Percentiles rank a stretch among this genome's conserved stretches.
These are phyloP conservation scores for Fusarium torreyae DNA, from an alignment of 2,329 filamentous ascomycete species.

Conservation along the genomic window DNA sequence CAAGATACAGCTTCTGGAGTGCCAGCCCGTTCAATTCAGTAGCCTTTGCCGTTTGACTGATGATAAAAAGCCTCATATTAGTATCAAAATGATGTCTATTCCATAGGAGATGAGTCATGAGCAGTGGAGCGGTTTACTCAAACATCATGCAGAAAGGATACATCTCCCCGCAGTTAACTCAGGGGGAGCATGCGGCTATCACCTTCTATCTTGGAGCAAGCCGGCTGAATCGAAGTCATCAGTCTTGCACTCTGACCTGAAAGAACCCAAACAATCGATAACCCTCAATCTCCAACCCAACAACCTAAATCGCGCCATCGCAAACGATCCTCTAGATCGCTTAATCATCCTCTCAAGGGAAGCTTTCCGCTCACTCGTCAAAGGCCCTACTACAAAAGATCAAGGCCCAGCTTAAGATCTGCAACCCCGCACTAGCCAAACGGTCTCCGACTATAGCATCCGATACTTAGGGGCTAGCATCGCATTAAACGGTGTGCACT, in stretches of 20 bases:
- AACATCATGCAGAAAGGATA: too few species aligned
- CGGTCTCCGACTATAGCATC: slow-evolving; percentile 17
- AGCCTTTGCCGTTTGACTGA: too few species aligned
- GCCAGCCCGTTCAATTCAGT: too few species aligned
- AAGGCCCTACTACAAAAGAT: neutral
- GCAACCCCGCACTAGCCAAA: neutral
- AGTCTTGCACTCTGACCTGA: slow-evolving; percentile 4
- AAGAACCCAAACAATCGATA: slow-evolving; percentile 1
- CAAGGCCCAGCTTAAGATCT: neutral
- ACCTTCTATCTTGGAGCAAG: neutral
- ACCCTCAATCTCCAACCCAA: neutral
- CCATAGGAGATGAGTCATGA: too few species aligned
- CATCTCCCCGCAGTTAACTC: too few species aligned
- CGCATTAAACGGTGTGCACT: neutral
- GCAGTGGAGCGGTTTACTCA: too few species aligned
- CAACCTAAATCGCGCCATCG: neutral
- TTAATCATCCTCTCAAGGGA: neutral
- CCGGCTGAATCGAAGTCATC: neutral
- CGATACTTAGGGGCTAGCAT: slow-evolving; percentile 4
- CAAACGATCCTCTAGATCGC: fast-evolving
- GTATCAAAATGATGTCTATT: too few species aligned
- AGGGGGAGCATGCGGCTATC: too few species aligned
- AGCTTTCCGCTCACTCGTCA: neutral
- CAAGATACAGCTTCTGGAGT: too few species aligned
- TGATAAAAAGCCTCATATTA: too few species aligned